Evolutionary conservation across 2,329 filamentous ascomycete genomes (phyloP), one percentile per base, ranked within the genome.

Genomic region (Thyridium curvatum): DNA sequence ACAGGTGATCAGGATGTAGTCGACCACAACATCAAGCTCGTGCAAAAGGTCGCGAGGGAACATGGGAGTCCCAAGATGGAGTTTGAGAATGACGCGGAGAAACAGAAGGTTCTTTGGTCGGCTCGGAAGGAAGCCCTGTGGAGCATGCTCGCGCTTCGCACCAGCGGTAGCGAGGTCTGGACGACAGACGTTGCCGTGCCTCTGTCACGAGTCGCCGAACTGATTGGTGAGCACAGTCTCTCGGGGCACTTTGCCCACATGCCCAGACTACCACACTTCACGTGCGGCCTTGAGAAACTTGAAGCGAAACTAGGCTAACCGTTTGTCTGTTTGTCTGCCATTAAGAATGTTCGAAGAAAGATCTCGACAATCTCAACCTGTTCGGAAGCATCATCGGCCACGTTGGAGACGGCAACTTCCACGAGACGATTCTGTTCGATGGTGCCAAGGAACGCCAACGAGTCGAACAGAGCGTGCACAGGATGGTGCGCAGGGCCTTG

Each of bases 141-240:
- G 78, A 72, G 66, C 45, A 72, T 77, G 42, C 73, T 81, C 59
- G 72, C 77, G 0, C 64, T 78, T 55, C 69, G 49, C 62, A 67
- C 39, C 60, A 64, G 16, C 40, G 61, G 62, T 3, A 69, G 79
- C 46, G 70, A 69, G 32, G 72, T 83, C 3, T 83, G 78, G 77
- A 80, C 78, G 0, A 80, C 77, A 1, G 80, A 84, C 52, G 79
- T 84, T n/a, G 79, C 79, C 1, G 80, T 84, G 7, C 80, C 80
- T 3, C 72, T 84, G 30, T 74, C 68, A 7, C 61, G 67, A 34
- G 55, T 83, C 18, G 67, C 78, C 3, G 71, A 78, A 37, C 75
- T 81, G 40, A 42, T 42, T 28, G 41, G 35, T 30, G 12, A 30
- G 35, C 28, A 16, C 33, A 34, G 12, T 28, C 8, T 5, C 1